Percentiles rank a stretch among this genome's conserved stretches.
These are phyloP conservation scores for Trichoderma asperellum DNA, from an alignment of 2,329 filamentous ascomycete species.

Conservation along the genomic window DNA sequence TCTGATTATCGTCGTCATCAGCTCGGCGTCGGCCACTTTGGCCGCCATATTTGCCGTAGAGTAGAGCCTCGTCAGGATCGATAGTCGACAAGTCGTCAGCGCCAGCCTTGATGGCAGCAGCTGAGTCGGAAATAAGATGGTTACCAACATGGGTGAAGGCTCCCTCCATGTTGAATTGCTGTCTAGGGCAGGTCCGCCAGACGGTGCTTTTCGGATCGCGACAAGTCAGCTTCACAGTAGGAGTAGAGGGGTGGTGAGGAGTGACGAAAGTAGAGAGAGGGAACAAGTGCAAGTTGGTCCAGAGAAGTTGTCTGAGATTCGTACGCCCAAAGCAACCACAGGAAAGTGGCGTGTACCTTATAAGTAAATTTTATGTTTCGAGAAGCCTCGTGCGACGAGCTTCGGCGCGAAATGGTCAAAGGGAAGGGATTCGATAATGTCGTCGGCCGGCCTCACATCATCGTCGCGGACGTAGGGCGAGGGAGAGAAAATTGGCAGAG, in stretches of 20 bases:
- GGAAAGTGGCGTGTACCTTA: neutral
- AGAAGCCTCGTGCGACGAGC: constrained; percentile 32
- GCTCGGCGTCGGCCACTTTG: constrained; percentile 68
- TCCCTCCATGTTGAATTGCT: constrained; percentile 69
- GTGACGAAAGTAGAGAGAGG: neutral
- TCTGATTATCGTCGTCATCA: constrained; percentile 89
- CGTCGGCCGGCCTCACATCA: constrained; percentile 45
- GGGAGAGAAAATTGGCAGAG: constrained; percentile 20
- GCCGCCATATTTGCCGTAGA: constrained; percentile 71
- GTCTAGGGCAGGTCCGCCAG: constrained; percentile 23
- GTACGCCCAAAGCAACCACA: neutral
- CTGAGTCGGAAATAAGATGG: constrained; percentile 81
- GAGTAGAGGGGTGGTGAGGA: neutral
- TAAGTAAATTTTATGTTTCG: neutral
- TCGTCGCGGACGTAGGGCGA: constrained; percentile 41
- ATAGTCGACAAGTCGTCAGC: constrained; percentile 73
- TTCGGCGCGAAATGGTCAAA: constrained; percentile 35
- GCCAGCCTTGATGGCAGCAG: constrained; percentile 83
- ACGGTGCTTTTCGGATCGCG: constrained; percentile 12
- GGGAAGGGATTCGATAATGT: constrained; percentile 39
- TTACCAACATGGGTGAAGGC: constrained; percentile 88
- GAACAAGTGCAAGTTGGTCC: neutral
- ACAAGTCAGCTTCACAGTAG: constrained; percentile 6
- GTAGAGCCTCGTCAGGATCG: constrained; percentile 78
- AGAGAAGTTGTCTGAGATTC: neutral